Percentiles rank a stretch among this genome's conserved stretches.
phyloP scores from a whole-genome alignment of 352 stramenopile species.

The Phytophthora crassamura region DNA sequence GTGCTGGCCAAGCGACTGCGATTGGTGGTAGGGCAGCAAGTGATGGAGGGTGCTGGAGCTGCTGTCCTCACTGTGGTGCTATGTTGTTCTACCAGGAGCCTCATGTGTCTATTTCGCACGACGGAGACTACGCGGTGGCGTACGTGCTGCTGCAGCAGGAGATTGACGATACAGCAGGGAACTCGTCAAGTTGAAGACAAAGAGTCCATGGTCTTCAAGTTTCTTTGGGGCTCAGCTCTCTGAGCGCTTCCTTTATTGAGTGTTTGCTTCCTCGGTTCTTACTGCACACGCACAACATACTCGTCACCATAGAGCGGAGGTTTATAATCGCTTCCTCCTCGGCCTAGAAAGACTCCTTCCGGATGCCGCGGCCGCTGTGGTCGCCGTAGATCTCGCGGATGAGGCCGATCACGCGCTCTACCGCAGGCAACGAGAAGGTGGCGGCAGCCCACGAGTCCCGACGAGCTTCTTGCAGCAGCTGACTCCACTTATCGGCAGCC shows the following conservation, averaged over 20 bases:
- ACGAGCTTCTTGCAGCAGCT: constrained; percentile 45
- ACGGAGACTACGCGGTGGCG: constrained; percentile 83
- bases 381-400: constrained; percentile 75
- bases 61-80: constrained; percentile 4
- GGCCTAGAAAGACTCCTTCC: constrained; percentile 64
- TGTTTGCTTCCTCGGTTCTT: constrained; percentile 6
- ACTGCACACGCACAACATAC: constrained; percentile 3
- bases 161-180: constrained; percentile 1
- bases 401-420: constrained; percentile 65
- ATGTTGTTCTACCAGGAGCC: constrained; percentile 41
- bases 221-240: constrained; percentile 1
- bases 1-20: constrained; percentile 56
- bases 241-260: constrained; percentile 13
- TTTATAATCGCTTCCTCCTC: constrained; percentile 18
- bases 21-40: constrained; percentile 46
- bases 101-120: constrained; percentile 82
- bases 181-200: constrained; percentile 2
- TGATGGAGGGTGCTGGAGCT: background rate
- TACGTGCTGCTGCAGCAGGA: constrained; percentile 79
- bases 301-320: background rate
- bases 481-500: constrained; percentile 51
- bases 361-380: constrained; percentile 40
- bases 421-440: constrained; percentile 62
- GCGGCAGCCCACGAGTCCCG: constrained; percentile 35
- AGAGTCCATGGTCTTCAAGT: background rate